Evolutionary conservation across 371 early-diverging fungal genomes (phyloP).

Genomic region (Mortierella sp.): DNA sequence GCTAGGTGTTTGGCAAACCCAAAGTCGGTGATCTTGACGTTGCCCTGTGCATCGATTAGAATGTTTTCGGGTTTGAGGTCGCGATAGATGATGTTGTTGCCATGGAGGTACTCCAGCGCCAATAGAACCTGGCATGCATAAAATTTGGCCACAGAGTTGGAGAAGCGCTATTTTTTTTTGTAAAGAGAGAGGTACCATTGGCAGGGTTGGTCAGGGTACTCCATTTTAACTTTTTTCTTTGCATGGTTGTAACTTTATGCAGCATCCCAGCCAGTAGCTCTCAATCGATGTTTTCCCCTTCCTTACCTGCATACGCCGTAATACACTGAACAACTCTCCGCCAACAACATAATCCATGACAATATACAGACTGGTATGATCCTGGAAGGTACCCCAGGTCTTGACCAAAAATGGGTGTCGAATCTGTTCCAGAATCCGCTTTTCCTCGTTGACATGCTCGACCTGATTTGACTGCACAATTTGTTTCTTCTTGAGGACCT

Average conservation of each 20-base stretch:
- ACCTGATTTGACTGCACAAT: slow-evolving; percentile 89
- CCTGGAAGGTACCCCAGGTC: slow-evolving; percentile 87
- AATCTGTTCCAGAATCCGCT: slow-evolving; percentile 78
- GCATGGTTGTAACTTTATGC: neutral
- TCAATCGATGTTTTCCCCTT: neutral
- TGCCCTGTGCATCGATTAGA: slow-evolving; percentile 90
- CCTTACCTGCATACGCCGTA: slow-evolving; percentile 62
- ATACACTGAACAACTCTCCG: slow-evolving; percentile 89
- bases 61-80: slow-evolving; percentile 98
- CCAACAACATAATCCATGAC: slow-evolving; percentile 94
- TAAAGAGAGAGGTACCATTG: neutral
- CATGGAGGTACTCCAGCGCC: slow-evolving; percentile 92
- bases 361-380: slow-evolving; percentile 82
- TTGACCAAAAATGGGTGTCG: slow-evolving; percentile 89
- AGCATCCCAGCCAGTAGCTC: too few relatives aligned
- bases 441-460: slow-evolving; percentile 93
- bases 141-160: slow-evolving; percentile 92
- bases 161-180: slow-evolving; percentile 77
- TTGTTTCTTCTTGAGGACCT: slow-evolving; percentile 86
- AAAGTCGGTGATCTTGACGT: slow-evolving; percentile 99
- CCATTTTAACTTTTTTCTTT: neutral
- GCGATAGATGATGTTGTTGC: slow-evolving; percentile 91
- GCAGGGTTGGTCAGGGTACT: neutral
- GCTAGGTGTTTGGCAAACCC: slow-evolving; percentile 98
- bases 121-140: slow-evolving; percentile 83